phyloP scores from a whole-genome alignment of 129 eudicot species.

The Chrysanthemum lavandulifolium region DNA sequence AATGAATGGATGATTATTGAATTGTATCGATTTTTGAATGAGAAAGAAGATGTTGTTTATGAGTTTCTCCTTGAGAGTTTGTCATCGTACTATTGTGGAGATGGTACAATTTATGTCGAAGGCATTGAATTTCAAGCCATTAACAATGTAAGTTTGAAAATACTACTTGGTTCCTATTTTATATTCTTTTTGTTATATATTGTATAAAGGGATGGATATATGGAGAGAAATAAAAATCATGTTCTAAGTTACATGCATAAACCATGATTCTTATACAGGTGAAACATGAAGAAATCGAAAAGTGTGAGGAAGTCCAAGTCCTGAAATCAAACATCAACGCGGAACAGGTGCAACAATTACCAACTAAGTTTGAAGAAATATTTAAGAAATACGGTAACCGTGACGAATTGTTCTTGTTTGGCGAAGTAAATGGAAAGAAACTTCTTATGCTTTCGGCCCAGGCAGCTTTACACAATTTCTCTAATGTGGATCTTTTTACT shows the following conservation, averaged over 20 bases:
- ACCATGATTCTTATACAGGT: neutral
- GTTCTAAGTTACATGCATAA: neutral
- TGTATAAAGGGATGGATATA: neutral
- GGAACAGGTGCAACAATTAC: neutral
- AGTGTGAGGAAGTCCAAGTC: neutral
- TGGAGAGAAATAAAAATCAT: neutral
- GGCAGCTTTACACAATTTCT: neutral
- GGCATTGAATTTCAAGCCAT: neutral
- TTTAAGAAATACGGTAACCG: too few species aligned
- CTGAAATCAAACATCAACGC: too few species aligned
- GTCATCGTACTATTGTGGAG: neutral
- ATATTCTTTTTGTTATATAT: neutral
- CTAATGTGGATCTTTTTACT: neutral
- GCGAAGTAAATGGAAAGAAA: neutral
- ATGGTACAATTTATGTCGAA: neutral
- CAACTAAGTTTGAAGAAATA: neutral
- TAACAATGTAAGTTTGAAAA: neutral
- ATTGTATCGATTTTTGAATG: neutral
- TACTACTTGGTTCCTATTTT: neutral
- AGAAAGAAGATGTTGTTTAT: neutral
- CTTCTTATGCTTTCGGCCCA: slow-evolving; percentile 1
- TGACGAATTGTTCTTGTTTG: neutral
- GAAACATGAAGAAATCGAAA: neutral
- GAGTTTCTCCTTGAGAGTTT: neutral
- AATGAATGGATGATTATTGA: neutral